phyloP scores from a whole-genome alignment of 192 early-diverging fungal species.

The Podila clonocystis region DNA sequence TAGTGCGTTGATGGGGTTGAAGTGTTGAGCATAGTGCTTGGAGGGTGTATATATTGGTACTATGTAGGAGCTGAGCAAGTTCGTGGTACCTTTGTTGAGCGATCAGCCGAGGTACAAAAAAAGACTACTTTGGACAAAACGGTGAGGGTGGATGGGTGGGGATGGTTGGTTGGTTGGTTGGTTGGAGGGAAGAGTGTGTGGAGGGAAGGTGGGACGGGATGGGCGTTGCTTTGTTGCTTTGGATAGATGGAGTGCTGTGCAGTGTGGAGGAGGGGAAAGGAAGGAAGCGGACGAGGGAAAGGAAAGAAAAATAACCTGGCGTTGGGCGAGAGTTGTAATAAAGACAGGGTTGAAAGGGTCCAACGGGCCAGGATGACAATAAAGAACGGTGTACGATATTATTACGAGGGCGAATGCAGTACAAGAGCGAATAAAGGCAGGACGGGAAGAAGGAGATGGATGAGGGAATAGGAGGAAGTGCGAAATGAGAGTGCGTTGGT shows the following conservation, averaged over 20 bases:
- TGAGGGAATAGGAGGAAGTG: not conserved
- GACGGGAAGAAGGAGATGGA: not conserved
- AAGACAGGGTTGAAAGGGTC: not conserved
- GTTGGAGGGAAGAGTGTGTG: not conserved
- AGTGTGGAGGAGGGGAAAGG: not conserved
- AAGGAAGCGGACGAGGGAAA: not conserved
- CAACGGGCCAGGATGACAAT: not conserved
- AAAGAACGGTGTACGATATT: not conserved
- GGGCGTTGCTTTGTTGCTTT: too few relatives aligned
- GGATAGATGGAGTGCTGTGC: not conserved
- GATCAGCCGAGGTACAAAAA: too few relatives aligned
- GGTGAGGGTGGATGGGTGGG: not conserved
- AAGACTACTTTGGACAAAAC: too few relatives aligned
- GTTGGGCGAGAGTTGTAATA: not conserved
- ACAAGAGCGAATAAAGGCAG: not conserved
- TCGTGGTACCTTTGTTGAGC: too few relatives aligned
- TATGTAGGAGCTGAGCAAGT: too few relatives aligned
- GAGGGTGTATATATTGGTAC: too few relatives aligned
- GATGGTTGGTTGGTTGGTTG: not conserved
- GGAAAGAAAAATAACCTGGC: not conserved
- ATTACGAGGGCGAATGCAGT: conserved; percentile 2
- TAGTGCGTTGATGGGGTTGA: too few relatives aligned
- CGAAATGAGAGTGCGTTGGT: not conserved
- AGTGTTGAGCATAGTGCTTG: too few relatives aligned
- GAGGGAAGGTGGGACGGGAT: not conserved